phyloP scores from a whole-genome alignment of 2,329 filamentous ascomycete genomes.

The Diaporthe sp. region DNA sequence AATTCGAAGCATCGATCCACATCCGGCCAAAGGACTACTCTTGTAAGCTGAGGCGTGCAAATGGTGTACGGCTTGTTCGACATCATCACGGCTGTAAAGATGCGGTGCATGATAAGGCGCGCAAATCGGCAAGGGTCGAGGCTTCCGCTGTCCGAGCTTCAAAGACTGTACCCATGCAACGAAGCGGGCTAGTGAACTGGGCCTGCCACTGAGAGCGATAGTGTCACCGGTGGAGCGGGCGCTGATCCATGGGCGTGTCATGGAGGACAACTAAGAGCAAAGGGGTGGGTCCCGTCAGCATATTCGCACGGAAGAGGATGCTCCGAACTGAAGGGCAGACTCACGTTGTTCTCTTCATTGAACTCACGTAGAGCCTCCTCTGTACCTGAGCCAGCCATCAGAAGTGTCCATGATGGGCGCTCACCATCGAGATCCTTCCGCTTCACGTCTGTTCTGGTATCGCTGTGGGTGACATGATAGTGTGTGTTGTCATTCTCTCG shows the following conservation, averaged over 20 bases:
- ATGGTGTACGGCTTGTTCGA: not conserved
- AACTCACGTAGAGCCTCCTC: not conserved
- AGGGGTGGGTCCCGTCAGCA: not conserved
- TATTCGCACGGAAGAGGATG: too few species aligned
- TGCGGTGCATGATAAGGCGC: conserved; percentile 10
- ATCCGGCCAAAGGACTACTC: not conserved
- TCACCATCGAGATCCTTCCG: rapidly evolving
- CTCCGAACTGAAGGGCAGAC: not conserved
- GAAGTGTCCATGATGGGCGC: not conserved
- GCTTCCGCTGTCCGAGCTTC: not conserved
- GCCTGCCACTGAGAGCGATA: not conserved
- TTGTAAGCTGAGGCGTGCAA: not conserved
- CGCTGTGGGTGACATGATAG: too few species aligned
- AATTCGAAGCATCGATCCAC: not conserved
- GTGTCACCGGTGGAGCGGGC: not conserved
- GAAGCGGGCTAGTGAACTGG: not conserved
- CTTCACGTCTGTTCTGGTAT: too few species aligned
- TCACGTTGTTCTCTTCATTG: not conserved
- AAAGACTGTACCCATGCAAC: too few species aligned
- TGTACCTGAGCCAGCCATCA: not conserved
- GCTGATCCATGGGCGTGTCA: not conserved
- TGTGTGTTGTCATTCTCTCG: not conserved
- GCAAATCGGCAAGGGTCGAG: not conserved
- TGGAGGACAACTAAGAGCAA: not conserved
- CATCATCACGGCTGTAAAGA: not conserved